Evolutionary conservation across 768 basidiomycete species (phyloP), one percentile per base, ranked within the genome.

Genomic region (Fomitopsis pulvina): DNA sequence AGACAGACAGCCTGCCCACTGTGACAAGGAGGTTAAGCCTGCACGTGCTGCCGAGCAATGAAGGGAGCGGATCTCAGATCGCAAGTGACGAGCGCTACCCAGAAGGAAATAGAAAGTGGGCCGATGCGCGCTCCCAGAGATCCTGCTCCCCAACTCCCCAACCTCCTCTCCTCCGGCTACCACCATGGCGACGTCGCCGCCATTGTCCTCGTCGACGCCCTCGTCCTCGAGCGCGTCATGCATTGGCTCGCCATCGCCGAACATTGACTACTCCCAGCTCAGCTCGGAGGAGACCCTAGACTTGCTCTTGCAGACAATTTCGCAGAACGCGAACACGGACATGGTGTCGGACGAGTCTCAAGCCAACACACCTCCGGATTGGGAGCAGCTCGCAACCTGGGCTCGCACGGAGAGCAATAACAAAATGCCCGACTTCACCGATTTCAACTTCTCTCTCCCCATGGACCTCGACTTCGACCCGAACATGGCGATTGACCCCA

Each of bases 391-490:
- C 34, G 70, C 77, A 11, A 59, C 72, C 12, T 83, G 81, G 59
- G 60, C 48, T 12, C 43, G 46, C 22, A 29, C 38, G 6, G 48
- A 49, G 21, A 45, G 53, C 44, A 58, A 65, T 39, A 18, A 47
- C 59, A 51, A 77, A 75, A 38, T 62, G 69, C 32, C 51, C 43
- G 52, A 72, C 73, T 65, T 79, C 68, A 55, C 57, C 56, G 74
- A 61, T 53, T 77, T 61, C 57, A 65, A 62, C 61, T 66, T 73
- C 45, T 59, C 68, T 21, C 51, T 73, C 62, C 52, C 63, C 62
- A 77, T 83, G 74, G 79, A 81, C 64, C 72, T 85, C 64, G 82
- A 85, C 58, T 79, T 83, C 48, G 69, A 73, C 61, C 74, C 78
- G 3, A 66, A 76, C 18, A 74, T 81, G 57, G 75, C 77, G 1